A percentile compares a stretch with the other conserved stretches of the same genome.
These are phyloP conservation scores for Aspergillus tanneri DNA, from an alignment of 2,329 filamentous ascomycete genomes.

Conservation along the genomic window DNA sequence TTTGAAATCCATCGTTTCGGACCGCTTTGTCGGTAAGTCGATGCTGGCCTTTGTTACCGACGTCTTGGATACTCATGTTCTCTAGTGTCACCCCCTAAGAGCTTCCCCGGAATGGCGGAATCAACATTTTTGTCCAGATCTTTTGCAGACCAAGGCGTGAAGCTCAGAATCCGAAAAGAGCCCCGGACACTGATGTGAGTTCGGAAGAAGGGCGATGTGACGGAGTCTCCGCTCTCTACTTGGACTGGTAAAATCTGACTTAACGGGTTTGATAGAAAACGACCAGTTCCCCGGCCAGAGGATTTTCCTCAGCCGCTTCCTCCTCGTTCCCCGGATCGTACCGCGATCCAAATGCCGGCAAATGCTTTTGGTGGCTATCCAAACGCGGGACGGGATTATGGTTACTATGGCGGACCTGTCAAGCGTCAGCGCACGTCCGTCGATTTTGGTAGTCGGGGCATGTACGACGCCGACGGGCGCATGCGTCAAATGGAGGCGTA, in stretches of 20 bases:
- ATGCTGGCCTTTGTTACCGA: not conserved
- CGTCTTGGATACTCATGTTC: slow-evolving; percentile 13
- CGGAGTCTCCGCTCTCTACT: not conserved
- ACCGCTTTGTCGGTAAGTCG: slow-evolving; percentile 64
- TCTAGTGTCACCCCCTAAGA: slow-evolving; percentile 56
- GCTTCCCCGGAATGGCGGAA: slow-evolving; percentile 75
- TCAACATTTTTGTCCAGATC: slow-evolving; percentile 78
- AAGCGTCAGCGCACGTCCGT: slow-evolving; percentile 44
- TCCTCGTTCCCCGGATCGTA: slow-evolving; percentile 40
- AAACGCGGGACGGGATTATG: slow-evolving; percentile 34
- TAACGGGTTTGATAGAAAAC: slow-evolving; percentile 37
- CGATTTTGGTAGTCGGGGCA: slow-evolving; percentile 35
- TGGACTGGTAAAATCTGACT: not conserved
- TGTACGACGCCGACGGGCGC: slow-evolving; percentile 39
- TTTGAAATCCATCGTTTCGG: slow-evolving; percentile 58
- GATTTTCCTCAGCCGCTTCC: slow-evolving; percentile 39
- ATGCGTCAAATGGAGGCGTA: slow-evolving; percentile 42
- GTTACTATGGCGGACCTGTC: slow-evolving; percentile 34
- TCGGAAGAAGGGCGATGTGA: not conserved
- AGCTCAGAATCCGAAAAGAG: slow-evolving; percentile 79
- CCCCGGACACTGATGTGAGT: slow-evolving; percentile 58
- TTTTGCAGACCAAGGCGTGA: slow-evolving; percentile 84
- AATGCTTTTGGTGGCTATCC: slow-evolving; percentile 36
- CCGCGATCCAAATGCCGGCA: slow-evolving; percentile 36
- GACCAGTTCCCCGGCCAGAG: slow-evolving; percentile 37